A percentile compares a stretch with the other conserved stretches of the same genome.
Conservation (phyloP, 768 basidiomycete species). For the Mrakia gelida region DNA sequence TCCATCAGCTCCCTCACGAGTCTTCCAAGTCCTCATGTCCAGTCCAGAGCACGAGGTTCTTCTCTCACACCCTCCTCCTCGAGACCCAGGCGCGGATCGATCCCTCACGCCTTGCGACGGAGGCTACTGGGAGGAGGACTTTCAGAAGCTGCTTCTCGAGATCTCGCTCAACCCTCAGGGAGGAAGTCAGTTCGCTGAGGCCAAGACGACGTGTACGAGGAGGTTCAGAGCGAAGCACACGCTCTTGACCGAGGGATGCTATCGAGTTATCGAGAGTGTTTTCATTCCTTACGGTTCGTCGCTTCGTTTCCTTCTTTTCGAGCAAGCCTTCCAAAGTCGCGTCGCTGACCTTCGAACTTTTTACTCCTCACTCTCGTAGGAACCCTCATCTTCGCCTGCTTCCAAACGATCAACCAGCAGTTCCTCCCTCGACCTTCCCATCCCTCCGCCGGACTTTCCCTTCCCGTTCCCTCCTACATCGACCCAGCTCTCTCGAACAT, state of each 20-base stretch:
- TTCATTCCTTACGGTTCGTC: constrained; percentile 44
- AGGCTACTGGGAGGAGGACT: constrained; percentile 42
- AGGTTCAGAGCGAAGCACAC: constrained; percentile 42
- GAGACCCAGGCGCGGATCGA: constrained; percentile 27
- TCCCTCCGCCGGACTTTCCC: background rate
- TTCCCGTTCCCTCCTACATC: background rate
- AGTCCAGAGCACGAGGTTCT: constrained; percentile 56
- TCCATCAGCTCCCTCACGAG: constrained; percentile 47
- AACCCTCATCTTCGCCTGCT: constrained; percentile 24
- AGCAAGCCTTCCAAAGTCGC: background rate
- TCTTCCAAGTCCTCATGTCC: constrained; percentile 75
- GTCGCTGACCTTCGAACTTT: background rate
- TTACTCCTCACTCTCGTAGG: background rate
- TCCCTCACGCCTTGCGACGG: constrained; percentile 37
- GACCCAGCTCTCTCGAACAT: background rate
- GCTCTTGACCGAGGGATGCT: constrained; percentile 42
- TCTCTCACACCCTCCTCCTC: constrained; percentile 67
- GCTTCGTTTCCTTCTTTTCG: background rate
- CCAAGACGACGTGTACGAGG: constrained; percentile 44
- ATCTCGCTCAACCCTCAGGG: constrained; percentile 41
- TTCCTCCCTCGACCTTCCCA: background rate
- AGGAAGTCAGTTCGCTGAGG: constrained; percentile 35
- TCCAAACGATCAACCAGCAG: constrained; percentile 18
- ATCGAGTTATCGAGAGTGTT: constrained; percentile 40
- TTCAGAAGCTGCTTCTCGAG: constrained; percentile 40